phyloP scores from a whole-genome alignment of 352 stramenopile species.

The Stephanocyclus meneghinianus region DNA sequence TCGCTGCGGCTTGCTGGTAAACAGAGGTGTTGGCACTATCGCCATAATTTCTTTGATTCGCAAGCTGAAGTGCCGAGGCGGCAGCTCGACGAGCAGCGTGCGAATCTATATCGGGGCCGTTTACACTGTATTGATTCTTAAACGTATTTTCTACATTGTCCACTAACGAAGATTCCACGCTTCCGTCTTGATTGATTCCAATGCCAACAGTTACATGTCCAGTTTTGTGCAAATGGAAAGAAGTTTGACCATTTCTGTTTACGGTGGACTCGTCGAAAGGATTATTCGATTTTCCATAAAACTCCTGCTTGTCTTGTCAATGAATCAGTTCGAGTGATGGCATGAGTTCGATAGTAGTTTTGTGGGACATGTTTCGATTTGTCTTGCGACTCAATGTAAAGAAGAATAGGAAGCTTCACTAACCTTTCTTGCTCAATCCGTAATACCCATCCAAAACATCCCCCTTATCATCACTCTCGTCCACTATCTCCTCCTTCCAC shows the following conservation, averaged over 20 bases:
- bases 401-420: not conserved
- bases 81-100: not conserved
- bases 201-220: conserved; percentile 15
- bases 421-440: conserved; percentile 14
- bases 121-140: conserved; percentile 2
- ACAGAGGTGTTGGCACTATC: conserved; percentile 14
- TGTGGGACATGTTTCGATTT: not conserved
- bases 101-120: not conserved
- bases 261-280: conserved; percentile 32
- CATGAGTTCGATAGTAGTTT: not conserved
- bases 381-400: not conserved
- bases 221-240: conserved; percentile 11
- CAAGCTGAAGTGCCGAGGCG: not conserved
- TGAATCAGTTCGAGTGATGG: not conserved
- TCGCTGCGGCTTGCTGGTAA: conserved; percentile 19
- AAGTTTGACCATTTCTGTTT: conserved; percentile 15
- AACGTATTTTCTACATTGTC: not conserved
- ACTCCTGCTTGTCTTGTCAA: conserved; percentile 18
- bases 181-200: conserved; percentile 24
- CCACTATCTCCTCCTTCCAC: conserved; percentile 50
- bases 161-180: conserved; percentile 17
- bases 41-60: not conserved
- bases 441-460: conserved; percentile 24
- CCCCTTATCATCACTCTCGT: conserved; percentile 40
- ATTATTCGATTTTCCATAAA: conserved; percentile 34